Base-by-base conservation (phyloP, 257 asterid species). In the Solanum peruvianum region DNA sequence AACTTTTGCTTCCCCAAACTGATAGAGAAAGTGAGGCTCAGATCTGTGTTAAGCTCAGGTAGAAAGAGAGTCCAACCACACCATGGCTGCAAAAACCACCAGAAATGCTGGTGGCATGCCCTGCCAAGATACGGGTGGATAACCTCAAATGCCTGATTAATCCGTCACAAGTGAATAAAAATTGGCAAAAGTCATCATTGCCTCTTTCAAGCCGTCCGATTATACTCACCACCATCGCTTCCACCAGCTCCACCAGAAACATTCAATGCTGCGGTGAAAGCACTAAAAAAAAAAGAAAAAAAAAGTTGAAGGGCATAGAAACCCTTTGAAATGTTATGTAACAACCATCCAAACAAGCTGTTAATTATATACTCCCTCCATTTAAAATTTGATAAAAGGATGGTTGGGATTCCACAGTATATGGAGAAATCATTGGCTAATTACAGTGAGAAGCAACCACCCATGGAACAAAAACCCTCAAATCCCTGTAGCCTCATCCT, bases 391-490 rank as follows among this genome's bases (percentile, higher is more conserved):
- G 75, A 85, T 35, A 27, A 44, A 71, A 77, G 89, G 75, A 85
- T 56, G 69, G 88, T 87, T 89, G 85, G 33, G 85, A 77, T 44
- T 76, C 82, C 45, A 73, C 11, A 21, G 25, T n/a, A 15, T n/a
- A 39, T 18, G 12, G 21, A 23, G 85, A 87, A 90, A 86, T 81
- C 88, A 86, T 76, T 7, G 93, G 93, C 90, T 33, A 44, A 37
- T 39, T 39, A 15, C 88, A 88, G 92, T 91, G 88, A 91, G 91
- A 89, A 92, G 93, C 93, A 93, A 93, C 92, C 92, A 86, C 95
- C 92, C 92, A 87, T 87, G 16, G 86, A 58, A 82, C 42, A 87
- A 87, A 77, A 27, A 89, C 87, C 87, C 31, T 60, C 14, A 69
- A 35, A 75, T 75, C 88, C 14, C 25, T 37, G 81, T 21, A 25